Evolutionary conservation across 331 rosid species (phyloP), one percentile per base, ranked within the genome.

Genomic region (Spiraea crenata): DNA sequence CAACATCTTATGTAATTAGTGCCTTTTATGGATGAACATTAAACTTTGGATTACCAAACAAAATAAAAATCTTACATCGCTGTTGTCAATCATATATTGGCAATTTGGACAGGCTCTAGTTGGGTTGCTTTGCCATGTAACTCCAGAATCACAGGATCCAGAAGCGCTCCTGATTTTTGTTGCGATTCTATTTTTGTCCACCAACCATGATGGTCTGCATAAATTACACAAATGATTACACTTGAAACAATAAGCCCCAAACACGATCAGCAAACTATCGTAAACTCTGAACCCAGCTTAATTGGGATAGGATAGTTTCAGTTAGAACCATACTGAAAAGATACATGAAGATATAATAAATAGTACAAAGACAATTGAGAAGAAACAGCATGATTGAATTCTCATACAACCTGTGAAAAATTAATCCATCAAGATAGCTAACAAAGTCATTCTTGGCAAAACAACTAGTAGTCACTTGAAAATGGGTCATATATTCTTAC

Each of bases 131-230:
- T 88, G 87, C 91, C 95, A 92, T 69, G 71, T 69, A 44, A 85
- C 77, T 51, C 73, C 81, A 42, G 86, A 79, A 65, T 84, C 83
- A 78, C 74, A 74, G 11, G 79, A 52, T 38, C 85, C 85, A 45
- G 90, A 84, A 50, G 98, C 95, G 76, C 85, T 70, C 85, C 82
- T 92, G 76, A 89, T 92, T 82, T 92, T 92, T 19, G 98, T 87
- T 6, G 98, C 98, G 39, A 92, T 84, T 84, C 96, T 82, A 58
- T 85, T 86, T 72, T 85, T 82, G 81, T 87, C 96, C 63, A 89
- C 86, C 82, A 89, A 71, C 96, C 96, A 89, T 19, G 96, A 83
- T 38, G 90, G 64, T 38, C 92, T 89, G 87, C 84, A 75, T 63
- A 66, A 46, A 79, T 54, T 38, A 65, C 35, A 71, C 65, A 63